Base-by-base conservation (phyloP, 306 rosid species). In the Fragaria nilgerrensis region DNA sequence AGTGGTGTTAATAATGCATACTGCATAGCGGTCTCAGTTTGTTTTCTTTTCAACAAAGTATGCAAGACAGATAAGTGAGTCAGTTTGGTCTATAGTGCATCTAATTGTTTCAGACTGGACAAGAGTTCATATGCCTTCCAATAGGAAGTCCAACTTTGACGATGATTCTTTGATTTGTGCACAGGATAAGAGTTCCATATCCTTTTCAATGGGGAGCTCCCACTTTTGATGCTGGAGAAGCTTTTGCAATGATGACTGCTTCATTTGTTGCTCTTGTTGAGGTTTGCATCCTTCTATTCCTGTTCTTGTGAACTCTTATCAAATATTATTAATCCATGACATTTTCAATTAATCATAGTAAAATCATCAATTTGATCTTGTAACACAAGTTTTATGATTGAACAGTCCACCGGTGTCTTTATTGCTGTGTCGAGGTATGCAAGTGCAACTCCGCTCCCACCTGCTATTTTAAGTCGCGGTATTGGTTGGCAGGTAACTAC, bases 131-230 rank as follows among this genome's bases (percentile, higher is more conserved):
- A 88, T 79, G 92, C 92, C 48, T 91, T 91, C 87, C 96, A 91
- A 78, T 90, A 90, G 91, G 97, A 97, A 79, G 92, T 44, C 92
- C 95, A 36, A 90, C 89, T 74, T 92, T 66, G 93, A 94, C 61
- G 97, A 97, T 16, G 92, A 61, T 44, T 59, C 58, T 61, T 39
- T 1, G 23, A 55, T 16, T 11, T 20, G 29, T 52, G 29, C 72
- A 70, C 88, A 94, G 98, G 98, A 92, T 94, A 70, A 88, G 98
- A 79, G 80, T 94, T 50, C 98, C 98, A 1, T 94, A 92, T 80
- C 98, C 98, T 59, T 94, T 94, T 87, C 98, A 94, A 78, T 94
- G 98, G 98, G 98, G 98, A 75, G 96, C 97, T 61, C 98, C 98
- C 34, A 92, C 94, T 76, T 94, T 94, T 74, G 95, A 94, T 66